Evolutionary conservation across 768 basidiomycete genomes (phyloP), one percentile per base, ranked within the genome.

Genomic region (Boletus speciosus): DNA sequence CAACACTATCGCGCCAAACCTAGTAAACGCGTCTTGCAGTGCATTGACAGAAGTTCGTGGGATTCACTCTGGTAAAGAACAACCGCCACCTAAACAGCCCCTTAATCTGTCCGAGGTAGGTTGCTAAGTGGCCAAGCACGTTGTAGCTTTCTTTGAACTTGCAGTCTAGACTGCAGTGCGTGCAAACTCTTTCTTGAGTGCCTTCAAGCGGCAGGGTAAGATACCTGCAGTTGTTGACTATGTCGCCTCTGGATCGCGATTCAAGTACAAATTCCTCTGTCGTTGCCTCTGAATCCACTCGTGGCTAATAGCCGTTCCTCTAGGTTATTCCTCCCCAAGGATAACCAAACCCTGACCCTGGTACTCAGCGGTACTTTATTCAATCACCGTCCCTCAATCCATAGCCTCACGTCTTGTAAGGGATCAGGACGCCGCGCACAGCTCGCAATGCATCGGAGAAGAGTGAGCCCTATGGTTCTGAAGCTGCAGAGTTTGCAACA

Each of bases 191-290:
- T 98, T 94, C 73, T 72, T 98, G 39, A 90, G 90, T 53, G 81
- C 87, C 40, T 95, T 98, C 79, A 98, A 97, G 73, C 86, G 96
- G 29, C 74, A 84, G 47, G 94, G 95, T 6, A 82, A 80, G 58
- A 83, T 95, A 51, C 78, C 86, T 2, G 97, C 89, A 9, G 75
- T 96, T 10, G 91, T 98, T 16, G 95, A 98, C 38, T 97, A 91
- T 66, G 93, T 98, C 49, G 85, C 94, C 39, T 83, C 93, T 35
- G 96, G 95, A 27, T 97, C 95, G 11, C 84, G 96, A 49, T 98
- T 95, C 84, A 99, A 94, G 93, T 91, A 52, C 32, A 75, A 69
- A 19, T 29, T 47, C 50, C 59, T 37, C 23, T 16, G 35, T 21
- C 21, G 31, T 40, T 55, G 5, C 14, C 5, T 29, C 19, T 19